A percentile compares a stretch with the other conserved stretches of the same genome.
phyloP scores from a whole-genome alignment of 495 filamentous ascomycete species.

The Penicillium dipodomyicola region DNA sequence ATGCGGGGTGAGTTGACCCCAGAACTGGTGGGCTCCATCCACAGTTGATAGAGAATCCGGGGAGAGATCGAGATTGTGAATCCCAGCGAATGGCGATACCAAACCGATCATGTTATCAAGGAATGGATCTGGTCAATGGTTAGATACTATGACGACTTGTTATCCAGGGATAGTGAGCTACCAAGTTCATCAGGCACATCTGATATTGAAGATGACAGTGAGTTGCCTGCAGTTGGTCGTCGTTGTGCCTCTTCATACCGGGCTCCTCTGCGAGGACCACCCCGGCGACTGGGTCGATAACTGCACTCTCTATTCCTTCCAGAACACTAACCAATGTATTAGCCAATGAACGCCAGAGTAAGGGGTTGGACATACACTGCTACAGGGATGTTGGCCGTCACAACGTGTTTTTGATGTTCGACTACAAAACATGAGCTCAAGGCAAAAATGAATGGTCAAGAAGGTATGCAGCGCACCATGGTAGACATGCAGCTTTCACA shows the following conservation, averaged over 20 bases:
- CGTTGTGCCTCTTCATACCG: conserved; percentile 18
- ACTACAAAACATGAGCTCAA: conserved; percentile 28
- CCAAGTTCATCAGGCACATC: conserved; percentile 15
- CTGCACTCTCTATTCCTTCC: conserved; percentile 42
- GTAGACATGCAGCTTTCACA: conserved; percentile 53
- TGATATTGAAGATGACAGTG: conserved; percentile 1
- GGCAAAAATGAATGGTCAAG: conserved; percentile 2
- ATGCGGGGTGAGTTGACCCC: conserved; percentile 26
- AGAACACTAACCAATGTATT: conserved; percentile 33
- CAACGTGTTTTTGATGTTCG: conserved; percentile 52
- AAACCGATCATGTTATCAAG: conserved; percentile 21
- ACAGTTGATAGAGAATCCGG: conserved; percentile 17
- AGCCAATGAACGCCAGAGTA: neutral
- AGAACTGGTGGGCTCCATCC: conserved; percentile 15
- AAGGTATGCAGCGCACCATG: conserved; percentile 39
- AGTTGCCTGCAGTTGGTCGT: neutral
- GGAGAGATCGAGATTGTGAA: conserved; percentile 22
- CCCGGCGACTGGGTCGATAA: conserved; percentile 50
- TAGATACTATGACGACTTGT: neutral
- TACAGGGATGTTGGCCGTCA: conserved; percentile 48
- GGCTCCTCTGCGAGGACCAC: conserved; percentile 41
- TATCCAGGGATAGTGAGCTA: neutral
- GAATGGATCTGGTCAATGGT: conserved; percentile 13
- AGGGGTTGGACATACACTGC: conserved; percentile 38
- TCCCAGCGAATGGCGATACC: conserved; percentile 18